phyloP scores from a whole-genome alignment of 208 protist species.

The Angomonas desouzai region DNA sequence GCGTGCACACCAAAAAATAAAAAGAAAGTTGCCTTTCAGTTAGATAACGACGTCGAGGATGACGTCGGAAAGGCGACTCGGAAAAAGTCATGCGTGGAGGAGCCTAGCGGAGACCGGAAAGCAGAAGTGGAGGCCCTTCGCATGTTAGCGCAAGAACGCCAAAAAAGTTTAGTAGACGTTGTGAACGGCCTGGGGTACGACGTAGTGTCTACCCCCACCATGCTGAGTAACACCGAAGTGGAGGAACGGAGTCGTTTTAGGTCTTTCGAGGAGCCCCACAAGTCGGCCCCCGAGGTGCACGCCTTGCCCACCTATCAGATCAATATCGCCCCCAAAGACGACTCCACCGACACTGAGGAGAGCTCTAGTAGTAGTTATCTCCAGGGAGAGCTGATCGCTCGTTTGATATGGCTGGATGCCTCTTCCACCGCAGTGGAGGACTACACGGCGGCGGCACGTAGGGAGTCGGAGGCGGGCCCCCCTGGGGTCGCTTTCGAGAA shows the following conservation, averaged over 20 bases:
- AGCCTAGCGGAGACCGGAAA: background rate
- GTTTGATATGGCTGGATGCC: background rate
- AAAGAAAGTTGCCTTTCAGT: background rate
- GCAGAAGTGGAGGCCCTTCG: conserved; percentile 1
- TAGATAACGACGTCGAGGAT: background rate
- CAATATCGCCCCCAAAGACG: background rate
- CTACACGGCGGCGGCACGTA: background rate
- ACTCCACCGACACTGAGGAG: background rate
- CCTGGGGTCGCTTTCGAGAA: background rate
- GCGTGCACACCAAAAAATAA: background rate
- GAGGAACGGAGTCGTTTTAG: background rate
- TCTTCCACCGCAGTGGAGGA: background rate
- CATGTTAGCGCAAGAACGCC: background rate
- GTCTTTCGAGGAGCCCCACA: background rate
- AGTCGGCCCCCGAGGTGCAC: background rate
- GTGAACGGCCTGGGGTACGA: conserved; percentile 4
- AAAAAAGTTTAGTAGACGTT: conserved; percentile 2
- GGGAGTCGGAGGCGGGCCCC: background rate
- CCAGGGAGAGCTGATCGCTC: background rate
- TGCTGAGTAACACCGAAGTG: background rate
- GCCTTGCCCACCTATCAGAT: background rate
- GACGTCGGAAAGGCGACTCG: background rate
- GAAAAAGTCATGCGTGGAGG: background rate
- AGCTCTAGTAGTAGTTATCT: background rate
- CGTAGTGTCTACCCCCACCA: conserved; percentile 1